Evolutionary conservation across 768 basidiomycete genomes (phyloP).

Genomic region (Russula dissimulans): DNA sequence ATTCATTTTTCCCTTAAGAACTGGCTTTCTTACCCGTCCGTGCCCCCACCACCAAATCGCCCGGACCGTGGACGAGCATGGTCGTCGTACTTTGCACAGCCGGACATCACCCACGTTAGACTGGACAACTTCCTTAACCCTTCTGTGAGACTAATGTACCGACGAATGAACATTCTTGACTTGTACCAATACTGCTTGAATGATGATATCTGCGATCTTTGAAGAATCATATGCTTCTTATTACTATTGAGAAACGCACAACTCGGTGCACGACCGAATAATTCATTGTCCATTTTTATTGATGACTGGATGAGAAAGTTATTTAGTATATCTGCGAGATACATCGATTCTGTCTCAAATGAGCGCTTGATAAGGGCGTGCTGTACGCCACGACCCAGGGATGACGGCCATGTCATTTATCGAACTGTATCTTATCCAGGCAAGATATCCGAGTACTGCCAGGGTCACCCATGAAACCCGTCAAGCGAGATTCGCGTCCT

Average conservation of each 20-base stretch:
- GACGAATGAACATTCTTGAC: not conserved
- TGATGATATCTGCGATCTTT: not conserved
- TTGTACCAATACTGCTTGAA: not conserved
- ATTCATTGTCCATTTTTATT: too few species aligned
- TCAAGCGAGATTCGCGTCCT: too few species aligned
- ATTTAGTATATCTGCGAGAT: too few species aligned
- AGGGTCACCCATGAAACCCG: too few species aligned
- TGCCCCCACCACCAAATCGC: not conserved
- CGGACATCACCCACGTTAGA: not conserved
- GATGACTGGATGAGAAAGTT: too few species aligned
- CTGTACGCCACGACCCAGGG: too few species aligned
- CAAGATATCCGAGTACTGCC: too few species aligned
- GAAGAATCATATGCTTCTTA: not conserved
- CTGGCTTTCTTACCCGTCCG: not conserved
- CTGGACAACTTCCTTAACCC: not conserved
- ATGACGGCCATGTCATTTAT: too few species aligned
- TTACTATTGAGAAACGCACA: not conserved
- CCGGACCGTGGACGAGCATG: not conserved
- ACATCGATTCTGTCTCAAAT: too few species aligned
- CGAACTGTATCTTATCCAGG: too few species aligned
- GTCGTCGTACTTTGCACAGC: not conserved
- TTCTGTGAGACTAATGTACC: conserved; percentile 4
- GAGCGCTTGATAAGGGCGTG: too few species aligned
- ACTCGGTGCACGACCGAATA: not conserved
- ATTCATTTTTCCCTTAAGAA: not conserved